A percentile compares a stretch with the other conserved stretches of the same genome.
Conservation (phyloP, 2,329 filamentous ascomycete genomes). For the Colletotrichum filicis region DNA sequence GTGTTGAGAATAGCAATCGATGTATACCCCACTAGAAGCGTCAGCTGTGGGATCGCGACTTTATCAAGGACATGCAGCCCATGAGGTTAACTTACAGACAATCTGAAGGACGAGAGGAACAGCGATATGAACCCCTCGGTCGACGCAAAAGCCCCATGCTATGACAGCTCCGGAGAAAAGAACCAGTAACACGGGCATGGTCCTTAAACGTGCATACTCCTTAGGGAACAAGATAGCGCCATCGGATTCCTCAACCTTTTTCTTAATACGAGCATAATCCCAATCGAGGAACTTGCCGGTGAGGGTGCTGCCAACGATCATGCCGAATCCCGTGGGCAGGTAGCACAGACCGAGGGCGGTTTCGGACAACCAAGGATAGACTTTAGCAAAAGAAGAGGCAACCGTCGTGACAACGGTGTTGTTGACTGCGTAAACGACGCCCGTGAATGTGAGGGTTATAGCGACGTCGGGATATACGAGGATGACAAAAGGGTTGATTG, state of each 20-base stretch:
- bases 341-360: conserved; percentile 46
- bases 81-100: conserved; percentile 35
- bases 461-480: conserved; percentile 44
- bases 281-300: conserved; percentile 44
- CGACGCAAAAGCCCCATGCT: conserved; percentile 43
- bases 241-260: not conserved
- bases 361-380: conserved; percentile 41
- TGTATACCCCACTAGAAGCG: conserved; percentile 41
- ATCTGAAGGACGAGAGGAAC: conserved; percentile 40
- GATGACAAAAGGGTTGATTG: conserved; percentile 44
- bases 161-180: conserved; percentile 40
- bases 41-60: not conserved
- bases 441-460: conserved; percentile 44
- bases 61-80: not conserved
- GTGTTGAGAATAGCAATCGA: conserved; percentile 45
- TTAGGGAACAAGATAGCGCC: conserved; percentile 38
- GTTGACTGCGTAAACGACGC: conserved; percentile 47
- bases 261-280: conserved; percentile 42
- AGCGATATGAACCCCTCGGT: conserved; percentile 38
- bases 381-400: conserved; percentile 42
- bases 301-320: conserved; percentile 42
- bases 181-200: conserved; percentile 39
- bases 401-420: conserved; percentile 48
- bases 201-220: conserved; percentile 41
- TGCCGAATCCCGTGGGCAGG: conserved; percentile 44